These are phyloP conservation scores for Micractinium conductrix DNA, from an alignment of 139 green algal genomes.

Conservation along the genomic window DNA sequence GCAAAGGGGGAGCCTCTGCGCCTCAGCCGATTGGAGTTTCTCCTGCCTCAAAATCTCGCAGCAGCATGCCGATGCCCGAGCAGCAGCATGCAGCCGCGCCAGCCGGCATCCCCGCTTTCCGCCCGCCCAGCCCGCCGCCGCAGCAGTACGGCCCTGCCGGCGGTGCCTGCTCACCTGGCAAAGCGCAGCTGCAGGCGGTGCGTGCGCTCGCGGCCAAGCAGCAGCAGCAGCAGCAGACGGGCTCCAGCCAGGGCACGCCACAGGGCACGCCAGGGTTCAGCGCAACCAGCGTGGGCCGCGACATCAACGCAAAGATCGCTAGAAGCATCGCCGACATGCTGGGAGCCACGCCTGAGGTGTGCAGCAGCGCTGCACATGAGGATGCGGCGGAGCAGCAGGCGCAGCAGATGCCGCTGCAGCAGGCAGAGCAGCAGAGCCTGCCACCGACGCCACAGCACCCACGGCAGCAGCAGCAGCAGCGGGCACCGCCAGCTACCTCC, in stretches of 20 bases:
- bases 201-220: neutral
- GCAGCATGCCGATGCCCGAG: no score
- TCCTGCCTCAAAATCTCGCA: no score
- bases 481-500: neutral
- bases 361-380: neutral
- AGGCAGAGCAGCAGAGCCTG: neutral
- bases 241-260: neutral
- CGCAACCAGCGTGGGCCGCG: slow-evolving; percentile 9
- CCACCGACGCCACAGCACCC: neutral
- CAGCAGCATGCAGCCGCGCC: neutral
- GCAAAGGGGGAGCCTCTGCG: no score
- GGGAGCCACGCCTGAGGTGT: neutral
- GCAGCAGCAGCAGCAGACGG: neutral
- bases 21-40: no score
- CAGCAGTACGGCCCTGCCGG: no score
- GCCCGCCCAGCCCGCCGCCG: neutral
- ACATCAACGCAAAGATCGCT: slow-evolving; percentile 15
- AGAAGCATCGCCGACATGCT: slow-evolving; percentile 9
- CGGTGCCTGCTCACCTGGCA: slow-evolving; percentile 12
- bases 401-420: neutral
- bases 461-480: neutral
- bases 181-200: slow-evolving; percentile 18
- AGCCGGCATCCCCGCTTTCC: slow-evolving; percentile 1
- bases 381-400: neutral
- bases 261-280: slow-evolving; percentile 8